phyloP scores from a whole-genome alignment of 139 green algal species.

The Coccomyxa sp. region DNA sequence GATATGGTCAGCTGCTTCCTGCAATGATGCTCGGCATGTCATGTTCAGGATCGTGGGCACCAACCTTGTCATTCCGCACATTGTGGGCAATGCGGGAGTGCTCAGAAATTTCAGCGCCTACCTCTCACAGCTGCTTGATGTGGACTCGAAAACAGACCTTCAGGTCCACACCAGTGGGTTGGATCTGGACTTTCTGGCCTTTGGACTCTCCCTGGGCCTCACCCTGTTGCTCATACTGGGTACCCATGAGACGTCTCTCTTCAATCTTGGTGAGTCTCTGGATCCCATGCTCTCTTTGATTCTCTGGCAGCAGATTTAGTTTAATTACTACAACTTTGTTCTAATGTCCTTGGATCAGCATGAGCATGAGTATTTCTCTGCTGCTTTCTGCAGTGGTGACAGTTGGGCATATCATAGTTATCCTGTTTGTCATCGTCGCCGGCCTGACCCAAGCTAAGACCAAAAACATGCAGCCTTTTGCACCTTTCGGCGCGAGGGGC shows the following conservation, averaged over 20 bases:
- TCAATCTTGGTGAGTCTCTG: slow-evolving; percentile 59
- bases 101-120: background rate
- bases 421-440: slow-evolving; percentile 41
- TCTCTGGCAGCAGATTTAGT: background rate
- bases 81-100: background rate
- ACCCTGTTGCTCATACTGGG: slow-evolving; percentile 56
- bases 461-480: slow-evolving; percentile 52
- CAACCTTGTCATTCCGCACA: background rate
- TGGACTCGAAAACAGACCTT: background rate
- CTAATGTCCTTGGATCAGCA: background rate
- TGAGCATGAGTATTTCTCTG: background rate
- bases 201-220: slow-evolving; percentile 32
- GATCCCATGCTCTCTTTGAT: background rate
- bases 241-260: slow-evolving; percentile 53
- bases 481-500: slow-evolving; percentile 37
- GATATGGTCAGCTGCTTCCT: background rate
- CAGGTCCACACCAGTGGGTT: slow-evolving; percentile 29
- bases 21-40: background rate
- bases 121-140: background rate
- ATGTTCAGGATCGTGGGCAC: background rate
- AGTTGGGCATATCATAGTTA: slow-evolving; percentile 23
- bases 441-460: slow-evolving; percentile 32
- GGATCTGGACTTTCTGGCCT: slow-evolving; percentile 52
- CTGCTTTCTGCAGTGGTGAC: slow-evolving; percentile 24
- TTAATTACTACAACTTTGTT: too few relatives aligned